Conservation (phyloP, 441 rosid genomes). For the Gossypium aridum region DNA sequence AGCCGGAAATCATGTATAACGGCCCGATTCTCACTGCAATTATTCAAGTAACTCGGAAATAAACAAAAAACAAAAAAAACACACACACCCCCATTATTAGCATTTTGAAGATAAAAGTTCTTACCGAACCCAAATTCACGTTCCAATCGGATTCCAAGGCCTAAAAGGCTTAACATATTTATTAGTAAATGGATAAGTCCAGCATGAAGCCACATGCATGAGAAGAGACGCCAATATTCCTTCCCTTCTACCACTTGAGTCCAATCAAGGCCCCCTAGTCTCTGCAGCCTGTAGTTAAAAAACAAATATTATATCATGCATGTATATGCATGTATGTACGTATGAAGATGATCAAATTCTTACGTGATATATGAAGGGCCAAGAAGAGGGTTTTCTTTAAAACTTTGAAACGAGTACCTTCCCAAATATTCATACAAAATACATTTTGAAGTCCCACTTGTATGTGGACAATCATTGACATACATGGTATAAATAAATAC, state of each 20-base stretch:
- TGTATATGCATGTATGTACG: neutral
- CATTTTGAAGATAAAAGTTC: slow-evolving; percentile 9
- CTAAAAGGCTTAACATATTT: slow-evolving; percentile 70
- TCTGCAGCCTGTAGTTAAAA: slow-evolving; percentile 38
- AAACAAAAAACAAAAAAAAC: neutral
- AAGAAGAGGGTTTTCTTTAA: slow-evolving; percentile 44
- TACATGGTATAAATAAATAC: slow-evolving; percentile 56
- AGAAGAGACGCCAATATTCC: slow-evolving; percentile 59
- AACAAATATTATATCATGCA: neutral
- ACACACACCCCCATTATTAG: neutral
- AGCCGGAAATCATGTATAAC: slow-evolving; percentile 59
- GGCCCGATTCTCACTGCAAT: slow-evolving; percentile 63
- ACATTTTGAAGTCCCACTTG: slow-evolving; percentile 31
- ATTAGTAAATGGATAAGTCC: slow-evolving; percentile 56
- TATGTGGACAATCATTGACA: slow-evolving; percentile 57
- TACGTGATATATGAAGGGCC: slow-evolving; percentile 78
- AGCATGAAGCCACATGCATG: slow-evolving; percentile 82
- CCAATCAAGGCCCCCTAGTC: slow-evolving; percentile 65
- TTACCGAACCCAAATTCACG: slow-evolving; percentile 79
- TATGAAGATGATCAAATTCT: neutral
- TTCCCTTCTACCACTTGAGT: slow-evolving; percentile 31
- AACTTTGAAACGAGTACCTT: slow-evolving; percentile 65
- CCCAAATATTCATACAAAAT: slow-evolving; percentile 37
- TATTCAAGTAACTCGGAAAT: neutral
- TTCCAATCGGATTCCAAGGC: slow-evolving; percentile 63